Percentiles rank a stretch among this genome's conserved stretches.
These are phyloP conservation scores for Buddleja alternifolia DNA, from an alignment of 257 asterid genomes.

Conservation along the genomic window DNA sequence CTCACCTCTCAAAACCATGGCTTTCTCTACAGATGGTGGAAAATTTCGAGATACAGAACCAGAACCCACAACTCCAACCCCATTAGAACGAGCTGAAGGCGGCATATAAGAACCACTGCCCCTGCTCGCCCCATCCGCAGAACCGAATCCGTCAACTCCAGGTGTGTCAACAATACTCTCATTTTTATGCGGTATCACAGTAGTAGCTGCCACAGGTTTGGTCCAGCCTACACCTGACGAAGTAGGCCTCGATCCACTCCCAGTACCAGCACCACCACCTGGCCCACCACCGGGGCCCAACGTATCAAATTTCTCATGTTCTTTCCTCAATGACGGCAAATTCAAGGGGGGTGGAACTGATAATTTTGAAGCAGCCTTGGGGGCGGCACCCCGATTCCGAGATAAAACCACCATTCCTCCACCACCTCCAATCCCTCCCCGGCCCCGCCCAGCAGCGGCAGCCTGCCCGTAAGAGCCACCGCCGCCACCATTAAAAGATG, in stretches of 20 bases:
- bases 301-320: conserved; percentile 76
- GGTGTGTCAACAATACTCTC: conserved; percentile 42
- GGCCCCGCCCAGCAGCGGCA: conserved; percentile 49
- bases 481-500: conserved; percentile 52
- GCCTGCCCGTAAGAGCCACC: conserved; percentile 65
- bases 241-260: conserved; percentile 73
- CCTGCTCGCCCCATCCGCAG: conserved; percentile 46
- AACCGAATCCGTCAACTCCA: conserved; percentile 43
- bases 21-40: conserved; percentile 52
- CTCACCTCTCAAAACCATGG: conserved; percentile 89
- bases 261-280: conserved; percentile 62
- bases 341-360: conserved; percentile 98
- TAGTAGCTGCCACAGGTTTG: conserved; percentile 54
- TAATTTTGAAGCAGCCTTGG: conserved; percentile 73
- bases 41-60: conserved; percentile 46
- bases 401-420: conserved; percentile 95
- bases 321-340: conserved; percentile 94
- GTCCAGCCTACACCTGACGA: conserved; percentile 96
- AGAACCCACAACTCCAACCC: conserved; percentile 40
- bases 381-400: conserved; percentile 55
- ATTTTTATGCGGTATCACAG: conserved; percentile 49
- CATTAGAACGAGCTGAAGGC: conserved; percentile 70
- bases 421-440: conserved; percentile 61
- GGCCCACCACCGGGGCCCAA: conserved; percentile 58
- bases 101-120: conserved; percentile 69